phyloP scores from a whole-genome alignment of 495 filamentous ascomycete species.

The Neurospora sp. region DNA sequence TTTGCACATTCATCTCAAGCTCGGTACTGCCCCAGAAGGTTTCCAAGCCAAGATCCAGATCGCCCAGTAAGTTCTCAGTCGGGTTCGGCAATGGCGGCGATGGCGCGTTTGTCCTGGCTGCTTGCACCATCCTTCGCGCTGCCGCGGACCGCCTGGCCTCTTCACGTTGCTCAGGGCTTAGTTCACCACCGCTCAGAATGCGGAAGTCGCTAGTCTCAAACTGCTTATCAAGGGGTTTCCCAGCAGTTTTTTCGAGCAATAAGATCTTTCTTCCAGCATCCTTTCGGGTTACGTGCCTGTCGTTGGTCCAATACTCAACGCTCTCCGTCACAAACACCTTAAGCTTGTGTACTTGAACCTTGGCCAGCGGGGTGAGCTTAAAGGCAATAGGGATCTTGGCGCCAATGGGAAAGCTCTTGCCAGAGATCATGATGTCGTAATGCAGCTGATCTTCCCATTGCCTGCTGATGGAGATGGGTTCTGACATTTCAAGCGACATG shows the following conservation, averaged over 20 bases:
- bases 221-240: constrained; percentile 63
- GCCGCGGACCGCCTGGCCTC: constrained; percentile 31
- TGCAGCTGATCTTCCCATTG: constrained; percentile 98
- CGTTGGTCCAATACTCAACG: constrained; percentile 82
- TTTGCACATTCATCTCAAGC: constrained; percentile 92
- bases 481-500: constrained; percentile 83
- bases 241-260: constrained; percentile 84
- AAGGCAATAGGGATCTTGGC: constrained; percentile 93
- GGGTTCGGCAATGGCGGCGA: constrained; percentile 36
- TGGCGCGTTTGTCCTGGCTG: constrained; percentile 17
- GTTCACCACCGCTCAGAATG: constrained; percentile 71
- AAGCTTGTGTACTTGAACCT: constrained; percentile 93
- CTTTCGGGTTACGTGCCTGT: constrained; percentile 79
- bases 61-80: constrained; percentile 68
- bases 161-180: constrained; percentile 31
- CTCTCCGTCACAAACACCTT: constrained; percentile 94
- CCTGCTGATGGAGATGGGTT: constrained; percentile 92
- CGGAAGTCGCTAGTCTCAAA: constrained; percentile 74
- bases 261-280: constrained; percentile 78
- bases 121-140: constrained; percentile 28
- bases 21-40: constrained; percentile 75
- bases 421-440: constrained; percentile 97
- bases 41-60: constrained; percentile 55
- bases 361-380: constrained; percentile 90
- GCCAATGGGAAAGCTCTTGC: constrained; percentile 94